A percentile compares a stretch with the other conserved stretches of the same genome.
These are phyloP conservation scores for Blastomyces parvus DNA, from an alignment of 2,329 filamentous ascomycete species.

Conservation along the genomic window DNA sequence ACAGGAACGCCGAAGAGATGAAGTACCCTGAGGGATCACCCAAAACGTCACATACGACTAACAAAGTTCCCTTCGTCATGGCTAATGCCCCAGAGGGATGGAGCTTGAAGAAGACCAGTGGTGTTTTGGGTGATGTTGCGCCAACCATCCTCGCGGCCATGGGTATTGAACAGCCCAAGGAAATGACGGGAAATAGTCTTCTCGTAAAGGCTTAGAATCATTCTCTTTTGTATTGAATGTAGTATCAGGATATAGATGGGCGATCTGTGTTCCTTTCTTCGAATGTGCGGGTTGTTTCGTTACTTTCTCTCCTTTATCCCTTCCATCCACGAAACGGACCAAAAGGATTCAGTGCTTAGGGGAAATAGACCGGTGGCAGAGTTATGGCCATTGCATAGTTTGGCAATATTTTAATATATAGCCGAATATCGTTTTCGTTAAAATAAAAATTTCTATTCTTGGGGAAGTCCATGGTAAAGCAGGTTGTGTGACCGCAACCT, in stretches of 20 bases:
- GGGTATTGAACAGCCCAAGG: slow-evolving; percentile 80
- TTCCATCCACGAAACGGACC: neutral
- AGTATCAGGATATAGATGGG: neutral
- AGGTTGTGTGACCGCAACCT: neutral
- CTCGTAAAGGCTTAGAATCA: slow-evolving; percentile 54
- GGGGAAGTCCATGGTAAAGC: neutral
- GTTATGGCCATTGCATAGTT: neutral
- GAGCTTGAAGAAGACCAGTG: slow-evolving; percentile 71
- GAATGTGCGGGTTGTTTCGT: neutral
- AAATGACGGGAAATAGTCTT: slow-evolving; percentile 83
- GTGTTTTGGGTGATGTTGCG: slow-evolving; percentile 93
- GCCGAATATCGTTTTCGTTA: neutral
- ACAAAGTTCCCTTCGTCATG: slow-evolving; percentile 98
- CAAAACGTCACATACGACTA: slow-evolving; percentile 96
- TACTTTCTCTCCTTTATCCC: neutral
- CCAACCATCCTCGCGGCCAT: slow-evolving; percentile 87
- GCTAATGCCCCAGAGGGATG: slow-evolving; percentile 87
- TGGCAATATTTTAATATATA: neutral
- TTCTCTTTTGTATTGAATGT: neutral
- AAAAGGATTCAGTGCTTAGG: neutral
- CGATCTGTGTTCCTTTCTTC: neutral
- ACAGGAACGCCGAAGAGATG: slow-evolving; percentile 93
- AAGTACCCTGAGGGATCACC: slow-evolving; percentile 90
- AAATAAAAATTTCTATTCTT: neutral
- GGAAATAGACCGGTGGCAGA: neutral